Conservation (phyloP, 257 asterid species). For the Solanum ossicruentum region DNA sequence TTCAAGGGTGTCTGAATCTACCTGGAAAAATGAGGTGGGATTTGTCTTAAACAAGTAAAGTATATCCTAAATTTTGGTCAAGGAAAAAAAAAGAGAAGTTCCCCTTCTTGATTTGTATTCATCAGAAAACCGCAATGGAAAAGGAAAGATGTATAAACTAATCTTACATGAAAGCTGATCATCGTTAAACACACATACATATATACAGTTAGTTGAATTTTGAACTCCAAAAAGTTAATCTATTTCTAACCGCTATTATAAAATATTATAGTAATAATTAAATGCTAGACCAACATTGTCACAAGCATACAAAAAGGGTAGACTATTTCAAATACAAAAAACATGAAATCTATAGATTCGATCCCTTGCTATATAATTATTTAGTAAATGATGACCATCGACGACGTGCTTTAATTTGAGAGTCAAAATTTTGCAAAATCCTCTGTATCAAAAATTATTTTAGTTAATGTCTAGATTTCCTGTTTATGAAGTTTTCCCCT, state of each 20-base stretch:
- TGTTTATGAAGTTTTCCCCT: background rate
- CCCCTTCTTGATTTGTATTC: background rate
- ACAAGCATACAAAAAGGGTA: background rate
- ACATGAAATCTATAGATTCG: background rate
- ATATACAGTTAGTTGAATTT: background rate
- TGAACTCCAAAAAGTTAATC: background rate
- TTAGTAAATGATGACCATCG: background rate
- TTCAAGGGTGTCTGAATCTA: conserved; percentile 36
- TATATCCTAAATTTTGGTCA: background rate
- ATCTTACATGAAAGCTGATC: background rate
- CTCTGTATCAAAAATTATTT: background rate
- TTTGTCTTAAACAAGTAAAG: conserved; percentile 19
- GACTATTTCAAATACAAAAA: background rate
- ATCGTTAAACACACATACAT: too few species aligned
- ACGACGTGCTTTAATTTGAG: background rate
- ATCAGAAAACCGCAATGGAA: background rate
- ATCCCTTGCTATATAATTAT: background rate
- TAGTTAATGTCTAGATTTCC: background rate
- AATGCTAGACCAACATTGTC: background rate
- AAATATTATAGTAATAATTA: background rate
- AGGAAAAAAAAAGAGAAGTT: background rate
- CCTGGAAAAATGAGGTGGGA: conserved; percentile 42
- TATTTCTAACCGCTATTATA: background rate
- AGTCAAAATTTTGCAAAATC: background rate
- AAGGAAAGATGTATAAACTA: background rate